These are phyloP conservation scores for Yamadazyma taylorii DNA, from an alignment of 1,139 yeast species.

Conservation along the genomic window DNA sequence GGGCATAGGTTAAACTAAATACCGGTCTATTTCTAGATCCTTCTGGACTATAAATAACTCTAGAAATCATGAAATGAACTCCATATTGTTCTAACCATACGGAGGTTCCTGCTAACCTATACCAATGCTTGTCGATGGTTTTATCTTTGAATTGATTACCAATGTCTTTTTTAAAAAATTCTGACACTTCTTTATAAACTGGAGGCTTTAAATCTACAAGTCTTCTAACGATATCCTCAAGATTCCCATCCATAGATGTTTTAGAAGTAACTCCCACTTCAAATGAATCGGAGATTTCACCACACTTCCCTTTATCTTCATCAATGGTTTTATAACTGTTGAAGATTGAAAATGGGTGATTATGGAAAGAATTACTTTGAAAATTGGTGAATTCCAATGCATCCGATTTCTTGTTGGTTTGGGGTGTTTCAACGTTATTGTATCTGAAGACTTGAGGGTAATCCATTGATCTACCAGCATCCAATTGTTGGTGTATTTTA, in stretches of 20 bases:
- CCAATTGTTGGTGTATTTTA: slow-evolving; percentile 7
- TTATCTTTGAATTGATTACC: slow-evolving; percentile 19
- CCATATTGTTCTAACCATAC: slow-evolving; percentile 35
- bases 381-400: slow-evolving; percentile 10
- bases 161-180: slow-evolving; percentile 20
- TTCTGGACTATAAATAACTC: slow-evolving; percentile 26
- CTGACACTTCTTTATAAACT: slow-evolving; percentile 19
- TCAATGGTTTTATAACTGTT: slow-evolving; percentile 9
- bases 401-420: slow-evolving; percentile 8
- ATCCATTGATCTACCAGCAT: not conserved
- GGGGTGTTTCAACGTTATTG: slow-evolving; percentile 6
- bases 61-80: slow-evolving; percentile 32
- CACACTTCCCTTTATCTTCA: slow-evolving; percentile 11
- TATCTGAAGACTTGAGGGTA: slow-evolving; percentile 9
- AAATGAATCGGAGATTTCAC: slow-evolving; percentile 6
- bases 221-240: slow-evolving; percentile 13
- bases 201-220: slow-evolving; percentile 11
- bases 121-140: slow-evolving; percentile 26
- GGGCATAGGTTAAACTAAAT: slow-evolving; percentile 27
- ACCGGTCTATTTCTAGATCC: slow-evolving; percentile 24
- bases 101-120: slow-evolving; percentile 32
- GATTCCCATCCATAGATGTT: slow-evolving; percentile 12
- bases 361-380: slow-evolving; percentile 7
- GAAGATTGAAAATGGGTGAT: slow-evolving; percentile 12
- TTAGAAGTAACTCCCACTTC: slow-evolving; percentile 13